A percentile compares a stretch with the other conserved stretches of the same genome.
Evolutionary conservation across 345 rosid genomes (phyloP).

Genomic region (Aquilaria yunnanensis): DNA sequence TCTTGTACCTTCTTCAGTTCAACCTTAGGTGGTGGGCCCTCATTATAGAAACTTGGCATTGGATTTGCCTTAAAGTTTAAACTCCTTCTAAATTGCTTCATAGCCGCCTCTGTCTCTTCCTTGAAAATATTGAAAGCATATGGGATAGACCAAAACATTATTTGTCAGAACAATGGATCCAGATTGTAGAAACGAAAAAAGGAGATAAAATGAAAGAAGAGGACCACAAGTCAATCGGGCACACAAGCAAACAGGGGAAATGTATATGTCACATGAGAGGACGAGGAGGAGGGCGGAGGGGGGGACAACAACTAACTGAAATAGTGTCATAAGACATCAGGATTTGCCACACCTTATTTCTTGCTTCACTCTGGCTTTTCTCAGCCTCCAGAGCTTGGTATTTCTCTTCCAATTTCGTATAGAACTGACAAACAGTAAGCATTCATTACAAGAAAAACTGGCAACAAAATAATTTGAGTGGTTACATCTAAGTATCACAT

Average conservation of each 20-base stretch:
- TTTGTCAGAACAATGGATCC: conserved; percentile 4
- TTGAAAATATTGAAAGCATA: conserved; percentile 12
- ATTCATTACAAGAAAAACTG: not conserved
- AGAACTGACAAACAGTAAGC: conserved; percentile 44
- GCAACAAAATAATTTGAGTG: not conserved
- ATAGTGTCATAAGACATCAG: not conserved
- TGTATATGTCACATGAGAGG: not conserved
- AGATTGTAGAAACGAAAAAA: not conserved
- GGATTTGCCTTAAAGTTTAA: conserved; percentile 78
- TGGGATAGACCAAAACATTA: conserved; percentile 1
- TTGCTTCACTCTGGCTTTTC: conserved; percentile 62
- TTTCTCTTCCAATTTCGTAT: conserved; percentile 77
- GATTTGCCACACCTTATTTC: conserved; percentile 48
- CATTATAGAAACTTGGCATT: conserved; percentile 82
- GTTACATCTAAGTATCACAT: not conserved
- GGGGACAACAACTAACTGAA: not conserved
- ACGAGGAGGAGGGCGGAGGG: not conserved
- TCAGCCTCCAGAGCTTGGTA: conserved; percentile 79
- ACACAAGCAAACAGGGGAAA: no score
- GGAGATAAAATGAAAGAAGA: not conserved
- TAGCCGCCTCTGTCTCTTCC: conserved; percentile 88
- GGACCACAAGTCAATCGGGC: no score
- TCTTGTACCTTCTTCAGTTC: conserved; percentile 71
- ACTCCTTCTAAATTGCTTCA: conserved; percentile 74
- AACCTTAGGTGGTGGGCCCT: conserved; percentile 80